Evolutionary conservation across 345 rosid genomes (phyloP), one percentile per base, ranked within the genome.

Genomic region (Excoecaria cochinchinensis): DNA sequence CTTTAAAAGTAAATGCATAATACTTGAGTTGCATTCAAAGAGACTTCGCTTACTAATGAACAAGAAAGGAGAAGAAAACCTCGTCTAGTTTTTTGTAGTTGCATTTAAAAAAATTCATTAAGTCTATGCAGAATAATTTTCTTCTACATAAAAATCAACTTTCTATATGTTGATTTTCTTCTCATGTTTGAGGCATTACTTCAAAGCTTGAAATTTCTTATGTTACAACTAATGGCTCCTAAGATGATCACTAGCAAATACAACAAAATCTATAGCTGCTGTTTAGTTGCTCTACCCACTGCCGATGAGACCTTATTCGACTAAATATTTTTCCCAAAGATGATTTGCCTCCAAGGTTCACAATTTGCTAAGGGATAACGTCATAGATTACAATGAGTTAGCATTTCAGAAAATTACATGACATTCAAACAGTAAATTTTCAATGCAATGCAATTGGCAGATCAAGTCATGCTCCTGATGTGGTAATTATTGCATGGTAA

Each of bases 211-310:
- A 19, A 65, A n/a, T 64, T 40, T 64, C 47, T 11, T 24, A 48
- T 14, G n/a, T 11, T 24, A 21, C 38, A 25, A n/a, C 1, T 22
- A 15, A 46, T 68, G 9, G 13, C 44, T 62, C n/a, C 39, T 62
- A 17, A 12, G n/a, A 62, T 62, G 15, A 14, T 15, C 67, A 52
- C 6, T 4, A 58, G 62, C 62, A 58, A 58, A 59, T n/a, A 39
- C 6, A 19, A 40, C 17, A 16, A 64, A 12, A 39, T 9, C 8
- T 31, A 57, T n/a, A 17, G 15, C 10, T 19, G 51, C 50, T 19
- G 4, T 40, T 55, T 70, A 70, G 47, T 59, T 24, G 36, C 38
- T 44, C 36, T 69, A 51, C 60, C 71, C 46, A 69, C 60, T 52
- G 44, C 25, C 14, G 22, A 16, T 25, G 60, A 16, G 31, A 69